A percentile compares a stretch with the other conserved stretches of the same genome.
Evolutionary conservation across 2,329 filamentous ascomycete genomes (phyloP).

Genomic region (Ophiocordyceps camponoti-rufipedis): DNA sequence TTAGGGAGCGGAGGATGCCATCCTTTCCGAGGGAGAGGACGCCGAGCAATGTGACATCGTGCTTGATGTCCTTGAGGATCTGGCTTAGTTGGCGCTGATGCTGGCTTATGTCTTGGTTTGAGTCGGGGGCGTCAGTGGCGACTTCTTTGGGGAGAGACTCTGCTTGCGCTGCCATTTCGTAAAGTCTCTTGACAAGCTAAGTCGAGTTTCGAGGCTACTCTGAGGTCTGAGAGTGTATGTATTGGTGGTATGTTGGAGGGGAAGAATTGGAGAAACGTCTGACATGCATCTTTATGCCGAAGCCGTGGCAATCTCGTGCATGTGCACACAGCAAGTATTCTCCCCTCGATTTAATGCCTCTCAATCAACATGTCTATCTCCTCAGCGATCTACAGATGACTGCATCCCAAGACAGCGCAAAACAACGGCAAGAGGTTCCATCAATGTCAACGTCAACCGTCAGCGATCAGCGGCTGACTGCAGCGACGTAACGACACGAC

Average conservation of each 20-base stretch:
- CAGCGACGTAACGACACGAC: neutral
- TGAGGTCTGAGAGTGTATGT: no score
- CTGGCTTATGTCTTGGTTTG: neutral
- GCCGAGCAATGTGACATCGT: conserved; percentile 1
- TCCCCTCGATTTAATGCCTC: neutral
- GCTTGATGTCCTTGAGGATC: neutral
- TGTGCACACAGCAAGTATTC: no score
- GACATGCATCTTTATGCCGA: no score
- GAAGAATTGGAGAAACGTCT: no score
- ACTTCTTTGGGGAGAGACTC: neutral
- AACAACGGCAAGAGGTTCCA: neutral
- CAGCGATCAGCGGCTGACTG: neutral
- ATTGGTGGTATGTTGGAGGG: no score
- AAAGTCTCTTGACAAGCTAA: neutral
- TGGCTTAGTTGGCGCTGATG: neutral
- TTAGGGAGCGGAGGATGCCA: conserved; percentile 5
- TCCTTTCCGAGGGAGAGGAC: conserved; percentile 4
- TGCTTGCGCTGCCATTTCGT: neutral
- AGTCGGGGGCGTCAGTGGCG: neutral
- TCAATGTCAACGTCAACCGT: neutral
- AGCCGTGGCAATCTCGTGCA: no score
- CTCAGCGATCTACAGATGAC: neutral
- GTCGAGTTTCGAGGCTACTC: no score
- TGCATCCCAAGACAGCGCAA: neutral
- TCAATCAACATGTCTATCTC: neutral